Conservation (phyloP, 495 filamentous ascomycete species). For the Sabuloglossum arenarium region DNA sequence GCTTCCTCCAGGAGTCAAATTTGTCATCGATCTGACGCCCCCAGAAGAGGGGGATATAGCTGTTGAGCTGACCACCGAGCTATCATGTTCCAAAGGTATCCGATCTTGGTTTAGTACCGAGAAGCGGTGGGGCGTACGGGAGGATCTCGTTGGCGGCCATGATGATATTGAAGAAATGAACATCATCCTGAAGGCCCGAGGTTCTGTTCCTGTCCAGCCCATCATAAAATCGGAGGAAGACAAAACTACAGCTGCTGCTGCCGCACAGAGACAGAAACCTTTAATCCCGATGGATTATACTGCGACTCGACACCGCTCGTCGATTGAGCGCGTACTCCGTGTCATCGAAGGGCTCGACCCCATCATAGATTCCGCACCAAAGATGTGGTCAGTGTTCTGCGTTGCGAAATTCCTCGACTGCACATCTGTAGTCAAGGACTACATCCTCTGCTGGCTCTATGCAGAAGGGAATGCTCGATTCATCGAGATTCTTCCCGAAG, state of each 20-base stretch:
- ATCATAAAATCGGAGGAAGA: too few relatives aligned
- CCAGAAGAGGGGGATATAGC: conserved; percentile 35
- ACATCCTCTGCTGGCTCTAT: conserved; percentile 20
- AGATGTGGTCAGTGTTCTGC: conserved; percentile 39
- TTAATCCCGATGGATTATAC: conserved; percentile 31
- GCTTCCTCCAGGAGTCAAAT: conserved; percentile 27
- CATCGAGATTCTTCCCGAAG: conserved; percentile 25
- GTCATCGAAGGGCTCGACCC: conserved; percentile 27
- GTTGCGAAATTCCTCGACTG: conserved; percentile 37
- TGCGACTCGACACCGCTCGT: conserved; percentile 34
- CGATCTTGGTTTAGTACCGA: conserved; percentile 21
- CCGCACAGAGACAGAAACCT: conserved; percentile 5
- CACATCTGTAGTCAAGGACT: conserved; percentile 17
- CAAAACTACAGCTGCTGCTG: too few relatives aligned
- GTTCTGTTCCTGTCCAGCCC: background rate
- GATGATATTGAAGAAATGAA: conserved; percentile 13
- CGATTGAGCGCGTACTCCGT: conserved; percentile 35
- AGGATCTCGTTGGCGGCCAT: conserved; percentile 15
- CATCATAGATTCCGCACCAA: conserved; percentile 39
- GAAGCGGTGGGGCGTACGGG: conserved; percentile 26
- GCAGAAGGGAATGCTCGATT: conserved; percentile 21
- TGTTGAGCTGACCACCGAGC: conserved; percentile 30
- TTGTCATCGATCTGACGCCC: conserved; percentile 40
- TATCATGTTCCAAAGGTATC: conserved; percentile 34
- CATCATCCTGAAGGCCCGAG: conserved; percentile 1